Conservation (phyloP, 495 filamentous ascomycete species). For the Trichoderma asperelloides region DNA sequence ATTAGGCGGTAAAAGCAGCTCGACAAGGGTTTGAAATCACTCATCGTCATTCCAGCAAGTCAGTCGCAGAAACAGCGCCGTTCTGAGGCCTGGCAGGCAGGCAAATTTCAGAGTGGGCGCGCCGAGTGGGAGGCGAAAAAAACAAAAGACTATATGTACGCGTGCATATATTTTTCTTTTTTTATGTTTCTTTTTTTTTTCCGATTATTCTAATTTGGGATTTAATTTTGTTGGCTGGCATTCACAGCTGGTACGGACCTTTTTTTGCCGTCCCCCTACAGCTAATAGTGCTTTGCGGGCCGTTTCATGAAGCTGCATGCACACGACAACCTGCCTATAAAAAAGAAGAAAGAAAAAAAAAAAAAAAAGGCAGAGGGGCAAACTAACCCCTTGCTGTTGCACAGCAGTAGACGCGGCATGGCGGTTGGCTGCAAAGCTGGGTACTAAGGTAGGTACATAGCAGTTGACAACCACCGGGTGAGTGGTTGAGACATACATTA, state of each 20-base stretch:
- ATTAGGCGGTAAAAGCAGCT: not conserved
- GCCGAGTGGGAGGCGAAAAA: conserved; percentile 1
- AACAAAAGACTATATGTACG: too few species aligned
- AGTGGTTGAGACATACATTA: not conserved
- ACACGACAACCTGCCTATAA: not conserved
- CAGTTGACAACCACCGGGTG: not conserved
- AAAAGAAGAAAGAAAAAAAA: not conserved
- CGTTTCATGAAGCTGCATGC: not conserved
- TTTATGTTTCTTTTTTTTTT: not conserved
- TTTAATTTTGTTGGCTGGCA: not conserved
- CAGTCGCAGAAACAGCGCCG: not conserved
- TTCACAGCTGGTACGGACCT: not conserved
- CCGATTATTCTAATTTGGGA: not conserved
- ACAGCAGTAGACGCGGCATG: not conserved
- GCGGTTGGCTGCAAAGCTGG: not conserved
- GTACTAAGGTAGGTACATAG: too few species aligned
- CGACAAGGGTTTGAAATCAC: conserved; percentile 1
- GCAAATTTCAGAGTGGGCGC: not conserved
- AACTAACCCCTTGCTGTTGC: not conserved
- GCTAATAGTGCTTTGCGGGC: not conserved
- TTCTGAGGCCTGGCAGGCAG: not conserved
- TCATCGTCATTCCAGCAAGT: not conserved
- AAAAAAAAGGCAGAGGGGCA: not conserved
- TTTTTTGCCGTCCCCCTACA: not conserved
- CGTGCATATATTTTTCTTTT: not conserved